Percentiles rank a stretch among this genome's conserved stretches.
Conservation (phyloP, 495 filamentous ascomycete species). For the Aspergillus baeticus region DNA sequence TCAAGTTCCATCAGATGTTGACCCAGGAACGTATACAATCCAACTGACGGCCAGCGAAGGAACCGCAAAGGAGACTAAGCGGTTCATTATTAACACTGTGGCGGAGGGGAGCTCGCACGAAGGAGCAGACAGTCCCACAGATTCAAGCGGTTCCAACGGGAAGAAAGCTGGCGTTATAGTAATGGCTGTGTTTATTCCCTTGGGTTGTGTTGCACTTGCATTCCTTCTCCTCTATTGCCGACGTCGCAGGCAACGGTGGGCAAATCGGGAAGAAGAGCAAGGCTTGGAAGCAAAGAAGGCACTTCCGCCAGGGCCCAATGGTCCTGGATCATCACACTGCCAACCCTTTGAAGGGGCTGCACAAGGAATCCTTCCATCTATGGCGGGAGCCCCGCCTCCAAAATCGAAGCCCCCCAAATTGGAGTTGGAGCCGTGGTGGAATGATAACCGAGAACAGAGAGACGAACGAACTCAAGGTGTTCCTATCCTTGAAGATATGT, state of each 20-base stretch:
- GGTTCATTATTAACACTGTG: slow-evolving; percentile 50
- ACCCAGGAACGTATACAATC: slow-evolving; percentile 43
- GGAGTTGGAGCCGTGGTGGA: slow-evolving; percentile 39
- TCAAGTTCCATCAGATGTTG: slow-evolving; percentile 52
- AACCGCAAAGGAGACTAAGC: slow-evolving; percentile 41
- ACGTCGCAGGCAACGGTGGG: slow-evolving; percentile 32
- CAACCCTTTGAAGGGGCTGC: slow-evolving; percentile 26
- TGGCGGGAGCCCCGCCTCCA: slow-evolving; percentile 13
- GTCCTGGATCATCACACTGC: slow-evolving; percentile 29
- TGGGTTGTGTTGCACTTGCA: slow-evolving; percentile 32
- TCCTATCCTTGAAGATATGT: slow-evolving; percentile 24
- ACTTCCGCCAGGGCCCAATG: slow-evolving; percentile 21
- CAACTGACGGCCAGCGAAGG: slow-evolving; percentile 51
- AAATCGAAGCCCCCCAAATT: slow-evolving; percentile 35
- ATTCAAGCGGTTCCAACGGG: slow-evolving; percentile 12
- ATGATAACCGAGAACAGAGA: slow-evolving; percentile 27
- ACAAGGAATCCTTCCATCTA: slow-evolving; percentile 18
- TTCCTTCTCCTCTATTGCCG: slow-evolving; percentile 44
- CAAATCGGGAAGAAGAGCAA: slow-evolving; percentile 28
- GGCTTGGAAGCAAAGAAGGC: slow-evolving; percentile 23
- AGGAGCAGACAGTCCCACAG: slow-evolving; percentile 2
- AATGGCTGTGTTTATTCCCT: slow-evolving; percentile 42
- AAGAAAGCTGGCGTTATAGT: slow-evolving; percentile 46
- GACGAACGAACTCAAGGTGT: slow-evolving; percentile 17
- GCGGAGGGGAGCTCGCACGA: slow-evolving; percentile 18